phyloP scores from a whole-genome alignment of 768 basidiomycete genomes.

The Mycena rosella region DNA sequence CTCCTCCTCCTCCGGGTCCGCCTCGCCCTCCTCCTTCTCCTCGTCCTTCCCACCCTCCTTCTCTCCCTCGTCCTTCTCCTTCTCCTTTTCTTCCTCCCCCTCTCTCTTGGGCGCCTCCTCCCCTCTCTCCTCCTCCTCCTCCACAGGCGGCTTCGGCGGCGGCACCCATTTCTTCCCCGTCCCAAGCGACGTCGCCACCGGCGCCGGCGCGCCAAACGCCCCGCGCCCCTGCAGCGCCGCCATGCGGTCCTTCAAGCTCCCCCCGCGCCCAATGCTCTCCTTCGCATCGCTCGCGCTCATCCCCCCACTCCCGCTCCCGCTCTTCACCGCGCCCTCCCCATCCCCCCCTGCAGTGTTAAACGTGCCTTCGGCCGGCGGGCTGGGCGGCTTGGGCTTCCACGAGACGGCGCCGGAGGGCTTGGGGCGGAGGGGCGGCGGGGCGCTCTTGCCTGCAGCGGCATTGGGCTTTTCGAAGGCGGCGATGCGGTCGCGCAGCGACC shows the following conservation, averaged over 20 bases:
- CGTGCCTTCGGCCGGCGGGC: conserved; percentile 57
- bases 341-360: conserved; percentile 34
- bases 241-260: conserved; percentile 94
- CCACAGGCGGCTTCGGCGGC: conserved; percentile 60
- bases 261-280: conserved; percentile 81
- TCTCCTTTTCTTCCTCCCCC: conserved; percentile 65
- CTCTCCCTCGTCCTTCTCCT: conserved; percentile 64
- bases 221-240: conserved; percentile 90
- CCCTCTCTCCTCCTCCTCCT: conserved; percentile 59
- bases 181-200: conserved; percentile 68
- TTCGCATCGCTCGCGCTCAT: conserved; percentile 92
- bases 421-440: conserved; percentile 66
- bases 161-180: conserved; percentile 89
- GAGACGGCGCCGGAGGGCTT: conserved; percentile 72
- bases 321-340: conserved; percentile 39
- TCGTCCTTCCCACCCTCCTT: conserved; percentile 63
- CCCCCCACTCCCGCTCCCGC: conserved; percentile 50
- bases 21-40: conserved; percentile 39
- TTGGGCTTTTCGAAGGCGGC: conserved; percentile 86
- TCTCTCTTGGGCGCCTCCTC: conserved; percentile 82
- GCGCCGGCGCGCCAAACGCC: conserved; percentile 77
- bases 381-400: conserved; percentile 78
- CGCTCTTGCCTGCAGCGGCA: conserved; percentile 48
- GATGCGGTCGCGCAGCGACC: conserved; percentile 89
- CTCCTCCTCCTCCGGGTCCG: conserved; percentile 77